phyloP scores from a whole-genome alignment of 148 eudicot species.

The Arctostaphylos glauca region DNA sequence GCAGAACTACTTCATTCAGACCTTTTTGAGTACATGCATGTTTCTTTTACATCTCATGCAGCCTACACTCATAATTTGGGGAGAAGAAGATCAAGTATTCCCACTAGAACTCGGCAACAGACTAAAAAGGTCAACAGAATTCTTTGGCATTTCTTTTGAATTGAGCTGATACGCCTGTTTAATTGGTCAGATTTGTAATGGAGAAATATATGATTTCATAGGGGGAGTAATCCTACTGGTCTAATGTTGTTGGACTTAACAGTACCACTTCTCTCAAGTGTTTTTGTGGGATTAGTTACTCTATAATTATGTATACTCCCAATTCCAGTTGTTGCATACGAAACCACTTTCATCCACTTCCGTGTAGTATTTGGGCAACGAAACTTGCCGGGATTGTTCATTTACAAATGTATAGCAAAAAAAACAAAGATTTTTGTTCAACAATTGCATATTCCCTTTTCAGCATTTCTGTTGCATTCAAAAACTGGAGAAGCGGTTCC shows the following conservation, averaged over 20 bases:
- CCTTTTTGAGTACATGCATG: neutral
- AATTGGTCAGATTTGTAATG: neutral
- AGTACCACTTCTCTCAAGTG: too few species aligned
- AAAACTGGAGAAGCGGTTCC: neutral
- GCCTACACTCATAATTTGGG: slow-evolving; percentile 87
- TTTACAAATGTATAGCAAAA: too few species aligned
- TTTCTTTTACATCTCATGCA: slow-evolving; percentile 23
- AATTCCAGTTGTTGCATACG: too few species aligned
- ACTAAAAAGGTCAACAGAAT: slow-evolving; percentile 46
- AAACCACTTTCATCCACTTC: too few species aligned
- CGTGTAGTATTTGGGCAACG: too few species aligned
- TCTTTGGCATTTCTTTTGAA: neutral
- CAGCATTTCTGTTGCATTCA: neutral
- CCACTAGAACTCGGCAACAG: slow-evolving; percentile 73
- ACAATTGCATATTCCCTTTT: neutral
- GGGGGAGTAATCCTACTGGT: neutral
- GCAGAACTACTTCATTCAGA: neutral
- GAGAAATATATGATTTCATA: neutral
- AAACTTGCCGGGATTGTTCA: too few species aligned
- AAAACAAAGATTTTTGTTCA: neutral
- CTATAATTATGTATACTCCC: too few species aligned
- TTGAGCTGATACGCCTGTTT: neutral
- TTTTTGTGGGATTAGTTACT: too few species aligned
- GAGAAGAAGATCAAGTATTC: slow-evolving; percentile 74
- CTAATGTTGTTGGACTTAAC: too few species aligned